Evolutionary conservation across 192 early-diverging fungal species (phyloP).

Genomic region (Coemansia biformis): DNA sequence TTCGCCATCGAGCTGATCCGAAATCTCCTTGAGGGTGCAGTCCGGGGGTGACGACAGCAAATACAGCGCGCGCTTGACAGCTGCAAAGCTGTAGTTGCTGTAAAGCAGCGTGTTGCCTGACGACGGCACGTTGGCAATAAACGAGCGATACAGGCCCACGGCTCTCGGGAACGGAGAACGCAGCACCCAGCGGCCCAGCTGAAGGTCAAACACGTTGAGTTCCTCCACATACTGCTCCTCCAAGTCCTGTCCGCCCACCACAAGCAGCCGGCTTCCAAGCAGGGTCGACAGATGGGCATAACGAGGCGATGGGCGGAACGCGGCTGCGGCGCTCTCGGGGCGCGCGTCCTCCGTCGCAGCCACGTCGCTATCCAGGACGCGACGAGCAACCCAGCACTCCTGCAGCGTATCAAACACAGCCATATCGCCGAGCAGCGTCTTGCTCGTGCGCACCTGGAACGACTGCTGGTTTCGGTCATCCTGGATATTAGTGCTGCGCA

Average conservation of each 20-base stretch:
- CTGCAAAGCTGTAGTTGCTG: conserved; percentile 71
- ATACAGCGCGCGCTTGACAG: conserved; percentile 71
- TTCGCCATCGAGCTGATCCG: conserved; percentile 59
- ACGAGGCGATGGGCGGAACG: conserved; percentile 58
- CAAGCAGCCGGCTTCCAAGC: conserved; percentile 57
- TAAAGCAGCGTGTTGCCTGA: conserved; percentile 63
- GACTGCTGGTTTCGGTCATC: conserved; percentile 49
- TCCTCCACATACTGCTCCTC: conserved; percentile 73
- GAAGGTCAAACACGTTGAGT: conserved; percentile 71
- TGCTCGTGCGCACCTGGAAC: conserved; percentile 52
- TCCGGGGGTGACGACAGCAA: conserved; percentile 57
- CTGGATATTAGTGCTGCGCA: conserved; percentile 12
- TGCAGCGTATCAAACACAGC: conserved; percentile 56
- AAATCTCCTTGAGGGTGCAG: conserved; percentile 63
- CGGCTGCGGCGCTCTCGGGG: conserved; percentile 10
- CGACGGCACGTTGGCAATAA: conserved; percentile 58
- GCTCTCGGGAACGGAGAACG: conserved; percentile 66
- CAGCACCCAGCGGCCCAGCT: conserved; percentile 60
- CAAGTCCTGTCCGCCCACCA: conserved; percentile 75
- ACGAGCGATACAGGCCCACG: conserved; percentile 73
- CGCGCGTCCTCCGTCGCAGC: neutral
- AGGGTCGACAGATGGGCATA: conserved; percentile 73
- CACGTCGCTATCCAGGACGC: conserved; percentile 12
- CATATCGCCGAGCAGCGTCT: conserved; percentile 64
- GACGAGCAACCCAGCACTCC: conserved; percentile 50